These are phyloP conservation scores for Rubus idaeus DNA, from an alignment of 306 rosid species.

Conservation along the genomic window DNA sequence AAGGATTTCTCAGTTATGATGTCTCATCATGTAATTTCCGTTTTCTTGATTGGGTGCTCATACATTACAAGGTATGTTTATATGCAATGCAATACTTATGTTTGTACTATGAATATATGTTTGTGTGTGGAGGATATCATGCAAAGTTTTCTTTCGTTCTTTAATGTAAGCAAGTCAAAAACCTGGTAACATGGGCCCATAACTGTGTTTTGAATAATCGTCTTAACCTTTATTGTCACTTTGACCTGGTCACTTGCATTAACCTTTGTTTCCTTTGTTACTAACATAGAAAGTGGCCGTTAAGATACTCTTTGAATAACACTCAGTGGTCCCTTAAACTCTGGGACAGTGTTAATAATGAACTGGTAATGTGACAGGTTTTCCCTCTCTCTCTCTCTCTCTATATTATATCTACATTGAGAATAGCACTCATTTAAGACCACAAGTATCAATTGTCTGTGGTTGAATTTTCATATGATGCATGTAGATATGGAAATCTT, in stretches of 20 bases:
- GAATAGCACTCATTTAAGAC: neutral
- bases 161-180: neutral
- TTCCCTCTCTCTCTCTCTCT: no score
- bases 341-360: neutral
- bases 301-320: neutral
- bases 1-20: conserved; percentile 96
- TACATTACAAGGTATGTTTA: conserved; percentile 68
- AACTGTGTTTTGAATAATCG: no score
- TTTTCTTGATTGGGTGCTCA: conserved; percentile 70
- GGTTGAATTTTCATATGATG: neutral
- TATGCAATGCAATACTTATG: neutral
- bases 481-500: neutral
- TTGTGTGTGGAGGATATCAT: neutral
- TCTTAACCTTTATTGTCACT: neutral
- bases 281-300: neutral
- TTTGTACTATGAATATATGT: neutral
- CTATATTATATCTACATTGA: neutral
- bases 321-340: neutral
- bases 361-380: neutral
- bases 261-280: neutral
- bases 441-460: neutral
- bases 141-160: neutral
- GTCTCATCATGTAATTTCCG: conserved; percentile 92
- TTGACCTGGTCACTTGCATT: neutral
- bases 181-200: neutral